These are phyloP conservation scores for Arctostaphylos glauca DNA, from an alignment of 148 eudicot species.

Conservation along the genomic window DNA sequence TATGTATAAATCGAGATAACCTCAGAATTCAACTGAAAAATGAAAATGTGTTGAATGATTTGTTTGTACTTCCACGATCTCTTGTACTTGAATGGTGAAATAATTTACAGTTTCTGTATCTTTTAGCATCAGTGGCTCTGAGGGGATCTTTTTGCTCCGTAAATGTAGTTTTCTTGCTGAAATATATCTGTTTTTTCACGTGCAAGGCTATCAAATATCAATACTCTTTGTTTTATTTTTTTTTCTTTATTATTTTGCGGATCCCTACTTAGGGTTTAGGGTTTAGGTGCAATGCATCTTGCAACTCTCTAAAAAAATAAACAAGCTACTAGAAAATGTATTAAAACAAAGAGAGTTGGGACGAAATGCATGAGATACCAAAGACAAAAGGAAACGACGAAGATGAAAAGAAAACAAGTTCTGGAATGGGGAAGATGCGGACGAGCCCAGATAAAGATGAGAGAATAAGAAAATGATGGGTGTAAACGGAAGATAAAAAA, in stretches of 20 bases:
- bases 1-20: not conserved
- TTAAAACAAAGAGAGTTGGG: too few relatives aligned
- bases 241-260: too few relatives aligned
- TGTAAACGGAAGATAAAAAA: not conserved
- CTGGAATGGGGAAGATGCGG: not conserved
- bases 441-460: not conserved
- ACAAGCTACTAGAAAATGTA: too few relatives aligned
- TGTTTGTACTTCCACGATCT: not conserved
- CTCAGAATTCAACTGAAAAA: not conserved
- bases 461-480: not conserved
- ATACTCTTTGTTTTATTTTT: too few relatives aligned
- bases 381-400: too few relatives aligned
- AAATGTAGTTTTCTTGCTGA: not conserved
- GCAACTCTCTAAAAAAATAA: too few relatives aligned
- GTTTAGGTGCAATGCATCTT: too few relatives aligned
- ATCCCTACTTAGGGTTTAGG: too few relatives aligned
- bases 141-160: not conserved
- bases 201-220: not conserved
- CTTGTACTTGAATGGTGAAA: not conserved
- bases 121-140: slow-evolving; percentile 1
- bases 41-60: not conserved
- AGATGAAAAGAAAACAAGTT: not conserved
- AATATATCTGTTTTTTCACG: not conserved
- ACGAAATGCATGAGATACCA: too few relatives aligned
- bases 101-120: not conserved